Conservation (phyloP, 441 rosid species). For the Populus hybrid region DNA sequence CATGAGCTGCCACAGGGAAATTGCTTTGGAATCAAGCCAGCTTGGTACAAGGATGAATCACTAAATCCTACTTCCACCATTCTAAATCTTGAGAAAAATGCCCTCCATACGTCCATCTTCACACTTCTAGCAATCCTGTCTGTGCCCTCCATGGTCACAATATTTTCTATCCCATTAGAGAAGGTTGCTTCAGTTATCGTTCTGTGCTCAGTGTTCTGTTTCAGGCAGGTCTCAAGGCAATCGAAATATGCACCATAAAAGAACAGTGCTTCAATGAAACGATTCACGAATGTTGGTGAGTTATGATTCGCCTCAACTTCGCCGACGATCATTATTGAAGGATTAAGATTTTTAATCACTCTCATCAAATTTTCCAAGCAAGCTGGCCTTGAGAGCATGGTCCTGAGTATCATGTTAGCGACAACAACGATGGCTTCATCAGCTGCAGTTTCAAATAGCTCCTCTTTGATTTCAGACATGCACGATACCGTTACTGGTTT, state of each 20-base stretch:
- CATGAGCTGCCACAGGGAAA: constrained; percentile 24
- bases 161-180: constrained; percentile 27
- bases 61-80: constrained; percentile 52
- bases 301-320: constrained; percentile 56
- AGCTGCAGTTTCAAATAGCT: constrained; percentile 23
- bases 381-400: constrained; percentile 28
- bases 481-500: constrained; percentile 16
- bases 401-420: constrained; percentile 29
- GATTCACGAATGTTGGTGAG: constrained; percentile 38
- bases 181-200: constrained; percentile 18
- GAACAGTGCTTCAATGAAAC: constrained; percentile 53
- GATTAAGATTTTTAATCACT: constrained; percentile 38
- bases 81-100: constrained; percentile 43
- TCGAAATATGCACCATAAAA: constrained; percentile 46
- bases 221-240: constrained; percentile 38
- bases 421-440: constrained; percentile 38
- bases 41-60: constrained; percentile 39
- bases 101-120: constrained; percentile 50
- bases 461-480: constrained; percentile 30
- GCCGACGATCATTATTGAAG: constrained; percentile 37
- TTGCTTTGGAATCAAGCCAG: constrained; percentile 32
- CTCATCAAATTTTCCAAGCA: constrained; percentile 36
- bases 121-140: constrained; percentile 40
- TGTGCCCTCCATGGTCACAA: constrained; percentile 33
- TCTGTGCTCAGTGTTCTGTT: constrained; percentile 16